Conservation (phyloP, 352 stramenopile genomes). For the Phytophthora gonapodyides region DNA sequence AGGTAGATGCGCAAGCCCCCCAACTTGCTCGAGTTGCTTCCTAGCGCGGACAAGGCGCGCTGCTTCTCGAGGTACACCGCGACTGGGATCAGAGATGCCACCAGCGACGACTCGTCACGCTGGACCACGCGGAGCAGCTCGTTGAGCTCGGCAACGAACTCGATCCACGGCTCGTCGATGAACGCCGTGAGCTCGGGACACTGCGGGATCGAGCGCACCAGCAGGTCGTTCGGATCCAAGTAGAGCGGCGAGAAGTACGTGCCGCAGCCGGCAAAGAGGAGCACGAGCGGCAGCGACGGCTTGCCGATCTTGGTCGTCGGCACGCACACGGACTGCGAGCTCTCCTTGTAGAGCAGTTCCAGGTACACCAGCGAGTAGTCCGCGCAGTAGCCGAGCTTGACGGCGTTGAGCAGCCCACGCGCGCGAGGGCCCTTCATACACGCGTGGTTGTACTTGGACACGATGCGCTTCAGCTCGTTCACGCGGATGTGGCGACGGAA, state of each 20-base stretch:
- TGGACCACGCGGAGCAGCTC: slow-evolving; percentile 72
- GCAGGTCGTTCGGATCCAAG: slow-evolving; percentile 78
- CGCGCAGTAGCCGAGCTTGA: slow-evolving; percentile 78
- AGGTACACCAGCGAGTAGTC: slow-evolving; percentile 86
- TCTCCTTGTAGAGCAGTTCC: slow-evolving; percentile 79
- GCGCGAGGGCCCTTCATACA: slow-evolving; percentile 82
- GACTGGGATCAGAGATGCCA: slow-evolving; percentile 67
- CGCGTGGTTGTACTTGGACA: slow-evolving; percentile 80
- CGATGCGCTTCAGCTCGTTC: slow-evolving; percentile 76
- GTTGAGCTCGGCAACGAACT: slow-evolving; percentile 85
- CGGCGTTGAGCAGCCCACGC: slow-evolving; percentile 67
- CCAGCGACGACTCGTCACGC: slow-evolving; percentile 51
- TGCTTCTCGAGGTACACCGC: slow-evolving; percentile 69
- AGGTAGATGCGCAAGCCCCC: slow-evolving; percentile 75
- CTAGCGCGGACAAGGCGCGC: slow-evolving; percentile 38
- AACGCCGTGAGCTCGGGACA: slow-evolving; percentile 82
- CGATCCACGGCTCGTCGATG: slow-evolving; percentile 85
- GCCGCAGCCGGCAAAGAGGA: slow-evolving; percentile 76
- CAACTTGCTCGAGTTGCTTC: slow-evolving; percentile 49
- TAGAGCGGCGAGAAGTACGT: slow-evolving; percentile 85
- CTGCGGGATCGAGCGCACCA: slow-evolving; percentile 79
- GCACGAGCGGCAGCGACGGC: slow-evolving; percentile 68
- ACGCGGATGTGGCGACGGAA: slow-evolving; percentile 76
- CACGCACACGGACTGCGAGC: slow-evolving; percentile 66
- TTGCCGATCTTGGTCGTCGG: slow-evolving; percentile 76